A percentile compares a stretch with the other conserved stretches of the same genome.
phyloP scores from a whole-genome alignment of 1,284 basidiomycete species.

The Papiliotrema nemorosa region DNA sequence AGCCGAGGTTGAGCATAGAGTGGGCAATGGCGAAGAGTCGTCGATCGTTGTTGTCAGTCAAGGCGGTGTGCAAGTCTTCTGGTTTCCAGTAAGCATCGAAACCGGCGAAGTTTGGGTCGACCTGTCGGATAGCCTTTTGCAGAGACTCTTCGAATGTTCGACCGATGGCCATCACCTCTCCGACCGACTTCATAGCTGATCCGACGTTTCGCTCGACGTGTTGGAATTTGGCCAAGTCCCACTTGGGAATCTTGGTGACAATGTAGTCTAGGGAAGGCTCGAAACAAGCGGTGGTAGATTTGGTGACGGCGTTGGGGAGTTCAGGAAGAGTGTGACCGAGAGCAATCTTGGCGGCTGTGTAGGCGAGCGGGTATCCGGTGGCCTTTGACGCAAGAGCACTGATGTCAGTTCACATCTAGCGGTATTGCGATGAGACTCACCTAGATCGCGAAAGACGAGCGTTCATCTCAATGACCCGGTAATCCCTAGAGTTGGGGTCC shows the following conservation, averaged over 20 bases:
- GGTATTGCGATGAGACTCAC: slow-evolving; percentile 46
- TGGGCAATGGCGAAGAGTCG: slow-evolving; percentile 96
- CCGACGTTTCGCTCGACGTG: slow-evolving; percentile 91
- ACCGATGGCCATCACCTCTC: slow-evolving; percentile 99
- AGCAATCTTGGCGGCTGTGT: slow-evolving; percentile 99
- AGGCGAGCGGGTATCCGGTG: slow-evolving; percentile 97
- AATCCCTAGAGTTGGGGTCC: slow-evolving; percentile 87
- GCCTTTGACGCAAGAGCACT: slow-evolving; percentile 97
- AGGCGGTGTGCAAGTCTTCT: slow-evolving; percentile 75
- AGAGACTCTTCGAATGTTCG: slow-evolving; percentile 98
- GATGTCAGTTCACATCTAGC: slow-evolving; percentile 8
- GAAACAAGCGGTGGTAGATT: slow-evolving; percentile 98
- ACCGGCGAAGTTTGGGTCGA: slow-evolving; percentile 76
- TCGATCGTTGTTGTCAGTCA: slow-evolving; percentile 68
- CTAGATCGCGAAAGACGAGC: slow-evolving; percentile 69
- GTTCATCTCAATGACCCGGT: slow-evolving; percentile 98
- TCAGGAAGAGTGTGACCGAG: slow-evolving; percentile 97
- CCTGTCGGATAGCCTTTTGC: slow-evolving; percentile 97
- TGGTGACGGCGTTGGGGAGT: slow-evolving; percentile 97
- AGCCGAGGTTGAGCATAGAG: slow-evolving; percentile 81
- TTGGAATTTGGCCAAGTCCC: slow-evolving; percentile 99
- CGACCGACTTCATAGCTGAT: slow-evolving; percentile 98
- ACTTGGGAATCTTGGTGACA: slow-evolving; percentile 99
- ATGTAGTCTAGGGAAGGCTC: slow-evolving; percentile 99
- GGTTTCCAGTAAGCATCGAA: slow-evolving; percentile 64